Conservation (phyloP, 352 stramenopile species). For the Globisporangium nagaii region DNA sequence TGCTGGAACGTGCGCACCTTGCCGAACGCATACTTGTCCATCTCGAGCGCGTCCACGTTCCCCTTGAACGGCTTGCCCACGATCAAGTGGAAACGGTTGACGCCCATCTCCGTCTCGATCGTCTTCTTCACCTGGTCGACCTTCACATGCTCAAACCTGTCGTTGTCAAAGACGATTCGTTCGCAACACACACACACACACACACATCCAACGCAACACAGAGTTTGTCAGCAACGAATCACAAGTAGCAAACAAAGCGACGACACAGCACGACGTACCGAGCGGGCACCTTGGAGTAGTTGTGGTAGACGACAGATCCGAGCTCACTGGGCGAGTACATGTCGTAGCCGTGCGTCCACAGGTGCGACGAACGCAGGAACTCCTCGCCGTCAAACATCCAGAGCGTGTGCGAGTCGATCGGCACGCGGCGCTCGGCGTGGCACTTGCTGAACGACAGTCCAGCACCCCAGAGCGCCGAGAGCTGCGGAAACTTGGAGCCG, state of each 20-base stretch:
- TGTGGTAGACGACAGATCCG: conserved; percentile 66
- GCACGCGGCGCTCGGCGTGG: conserved; percentile 68
- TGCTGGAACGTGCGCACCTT: conserved; percentile 45
- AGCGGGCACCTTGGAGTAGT: conserved; percentile 66
- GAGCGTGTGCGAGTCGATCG: conserved; percentile 72
- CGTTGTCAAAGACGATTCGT: neutral
- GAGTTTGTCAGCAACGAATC: no score
- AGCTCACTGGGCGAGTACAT: conserved; percentile 60
- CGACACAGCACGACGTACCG: no score
- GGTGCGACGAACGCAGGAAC: conserved; percentile 50
- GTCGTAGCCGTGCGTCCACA: conserved; percentile 69
- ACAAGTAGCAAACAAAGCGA: no score
- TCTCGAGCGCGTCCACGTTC: conserved; percentile 47
- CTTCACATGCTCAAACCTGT: conserved; percentile 45
- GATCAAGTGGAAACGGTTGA: conserved; percentile 54
- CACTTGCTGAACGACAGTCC: conserved; percentile 84
- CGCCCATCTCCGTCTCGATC: conserved; percentile 41
- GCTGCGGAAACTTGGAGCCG: conserved; percentile 61
- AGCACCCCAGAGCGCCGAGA: conserved; percentile 69
- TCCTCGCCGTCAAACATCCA: conserved; percentile 78
- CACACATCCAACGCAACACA: no score
- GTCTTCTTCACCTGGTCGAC: conserved; percentile 37
- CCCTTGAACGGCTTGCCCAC: conserved; percentile 57
- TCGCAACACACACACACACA: neutral
- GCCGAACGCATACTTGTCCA: conserved; percentile 57